Conservation (phyloP, 2,329 filamentous ascomycete species). For the Epichloe sp. region DNA sequence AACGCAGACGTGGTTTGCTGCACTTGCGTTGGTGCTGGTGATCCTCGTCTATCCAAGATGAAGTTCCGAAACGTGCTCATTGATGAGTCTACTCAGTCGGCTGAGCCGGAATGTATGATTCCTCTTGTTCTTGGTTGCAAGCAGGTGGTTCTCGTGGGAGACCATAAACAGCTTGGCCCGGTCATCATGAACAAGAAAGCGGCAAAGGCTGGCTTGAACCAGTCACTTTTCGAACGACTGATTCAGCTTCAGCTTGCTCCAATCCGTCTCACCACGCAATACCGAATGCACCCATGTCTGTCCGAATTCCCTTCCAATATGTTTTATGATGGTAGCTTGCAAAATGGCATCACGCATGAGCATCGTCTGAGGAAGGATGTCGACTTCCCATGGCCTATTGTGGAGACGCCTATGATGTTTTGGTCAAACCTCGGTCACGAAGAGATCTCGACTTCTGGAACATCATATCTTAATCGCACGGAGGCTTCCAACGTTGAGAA, state of each 20-base stretch:
- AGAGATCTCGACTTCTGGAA: slow-evolving; percentile 94
- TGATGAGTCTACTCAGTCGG: slow-evolving; percentile 95
- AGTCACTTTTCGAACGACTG: slow-evolving; percentile 94
- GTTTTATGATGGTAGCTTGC: slow-evolving; percentile 96
- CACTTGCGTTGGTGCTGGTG: slow-evolving; percentile 93
- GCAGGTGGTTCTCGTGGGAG: slow-evolving; percentile 95
- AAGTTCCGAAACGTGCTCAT: slow-evolving; percentile 98
- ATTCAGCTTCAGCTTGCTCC: slow-evolving; percentile 84
- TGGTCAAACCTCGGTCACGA: slow-evolving; percentile 98
- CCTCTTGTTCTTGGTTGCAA: slow-evolving; percentile 94
- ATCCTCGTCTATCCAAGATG: slow-evolving; percentile 89
- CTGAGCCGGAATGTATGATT: slow-evolving; percentile 98
- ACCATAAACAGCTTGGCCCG: slow-evolving; percentile 93
- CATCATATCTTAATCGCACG: slow-evolving; percentile 94
- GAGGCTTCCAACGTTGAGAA: slow-evolving; percentile 97
- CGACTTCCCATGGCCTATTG: slow-evolving; percentile 95
- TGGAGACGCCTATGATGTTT: slow-evolving; percentile 98
- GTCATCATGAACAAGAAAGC: slow-evolving; percentile 99
- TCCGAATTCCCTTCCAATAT: slow-evolving; percentile 98
- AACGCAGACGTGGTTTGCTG: slow-evolving; percentile 98
- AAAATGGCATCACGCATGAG: slow-evolving; percentile 88
- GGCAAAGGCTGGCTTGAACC: slow-evolving; percentile 91
- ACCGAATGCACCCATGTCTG: slow-evolving; percentile 96
- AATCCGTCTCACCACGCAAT: slow-evolving; percentile 91
- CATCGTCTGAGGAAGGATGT: slow-evolving; percentile 84